A percentile compares a stretch with the other conserved stretches of the same genome.
Evolutionary conservation across 2,329 filamentous ascomycete genomes (phyloP).

Genomic region (Xylaria sp.): DNA sequence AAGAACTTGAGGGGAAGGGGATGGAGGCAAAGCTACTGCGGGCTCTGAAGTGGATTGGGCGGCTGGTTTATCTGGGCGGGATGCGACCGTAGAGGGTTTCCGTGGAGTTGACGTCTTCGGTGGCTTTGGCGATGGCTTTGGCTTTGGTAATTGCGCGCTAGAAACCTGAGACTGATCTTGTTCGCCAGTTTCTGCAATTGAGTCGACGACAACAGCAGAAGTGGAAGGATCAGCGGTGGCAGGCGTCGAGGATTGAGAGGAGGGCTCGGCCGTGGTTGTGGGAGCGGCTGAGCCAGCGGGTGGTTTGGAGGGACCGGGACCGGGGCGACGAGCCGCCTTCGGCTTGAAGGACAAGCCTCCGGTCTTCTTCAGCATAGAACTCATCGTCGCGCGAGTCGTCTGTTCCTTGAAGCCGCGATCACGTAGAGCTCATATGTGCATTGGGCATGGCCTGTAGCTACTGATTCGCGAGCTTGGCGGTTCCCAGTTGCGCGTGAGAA

Average conservation of each 20-base stretch:
- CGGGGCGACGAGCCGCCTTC: slow-evolving; percentile 54
- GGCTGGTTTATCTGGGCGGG: not conserved
- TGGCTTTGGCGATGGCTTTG: no score
- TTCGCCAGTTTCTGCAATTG: slow-evolving; percentile 14
- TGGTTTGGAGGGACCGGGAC: slow-evolving; percentile 36
- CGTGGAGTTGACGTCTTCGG: not conserved
- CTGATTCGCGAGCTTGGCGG: slow-evolving; percentile 3
- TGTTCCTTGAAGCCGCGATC: slow-evolving; percentile 13
- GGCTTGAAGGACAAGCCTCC: slow-evolving; percentile 62
- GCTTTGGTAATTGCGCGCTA: slow-evolving; percentile 3
- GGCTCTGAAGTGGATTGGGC: slow-evolving; percentile 2
- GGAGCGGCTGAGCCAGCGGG: slow-evolving; percentile 18
- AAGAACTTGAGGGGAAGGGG: slow-evolving; percentile 1
- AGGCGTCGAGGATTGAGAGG: slow-evolving; percentile 11
- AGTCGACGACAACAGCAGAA: slow-evolving; percentile 15
- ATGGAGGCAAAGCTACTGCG: slow-evolving; percentile 5
- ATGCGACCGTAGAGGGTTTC: slow-evolving; percentile 1
- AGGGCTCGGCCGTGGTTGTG: slow-evolving; percentile 23
- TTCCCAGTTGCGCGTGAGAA: slow-evolving; percentile 3
- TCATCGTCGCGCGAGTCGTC: slow-evolving; percentile 39
- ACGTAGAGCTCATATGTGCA: slow-evolving; percentile 9
- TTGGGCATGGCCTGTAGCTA: slow-evolving; percentile 13
- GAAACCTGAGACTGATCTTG: slow-evolving; percentile 1
- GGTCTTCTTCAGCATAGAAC: slow-evolving; percentile 64
- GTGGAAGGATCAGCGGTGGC: slow-evolving; percentile 15